A percentile compares a stretch with the other conserved stretches of the same genome.
phyloP scores from a whole-genome alignment of 257 asterid species.

The Solanum okadae region DNA sequence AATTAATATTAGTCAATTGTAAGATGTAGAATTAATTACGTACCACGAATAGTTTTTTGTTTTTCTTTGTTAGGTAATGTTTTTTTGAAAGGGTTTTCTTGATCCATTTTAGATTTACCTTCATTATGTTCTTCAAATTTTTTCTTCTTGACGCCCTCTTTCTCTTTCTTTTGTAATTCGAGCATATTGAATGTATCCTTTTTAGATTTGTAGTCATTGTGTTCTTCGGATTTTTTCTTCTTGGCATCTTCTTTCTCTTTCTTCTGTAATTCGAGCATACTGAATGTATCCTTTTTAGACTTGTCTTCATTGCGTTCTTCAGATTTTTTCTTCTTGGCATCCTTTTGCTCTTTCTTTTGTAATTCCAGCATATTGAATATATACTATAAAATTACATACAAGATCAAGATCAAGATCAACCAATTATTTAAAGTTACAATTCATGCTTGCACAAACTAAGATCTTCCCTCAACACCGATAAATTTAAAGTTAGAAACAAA shows the following conservation, averaged over 20 bases:
- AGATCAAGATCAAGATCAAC: not conserved
- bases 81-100: not conserved
- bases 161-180: not conserved
- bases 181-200: not conserved
- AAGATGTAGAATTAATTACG: not conserved
- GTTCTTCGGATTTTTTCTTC: not conserved
- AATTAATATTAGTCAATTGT: not conserved
- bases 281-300: not conserved
- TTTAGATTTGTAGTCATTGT: not conserved
- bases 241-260: not conserved
- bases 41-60: not conserved
- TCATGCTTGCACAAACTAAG: not conserved
- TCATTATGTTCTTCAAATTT: not conserved
- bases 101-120: not conserved
- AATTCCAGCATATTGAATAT: not conserved
- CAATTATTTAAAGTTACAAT: not conserved
- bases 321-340: not conserved
- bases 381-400: not conserved
- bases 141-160: not conserved
- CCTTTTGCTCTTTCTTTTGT: not conserved
- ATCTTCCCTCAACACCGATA: not conserved
- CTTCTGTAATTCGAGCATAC: not conserved
- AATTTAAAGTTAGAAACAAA: not conserved
- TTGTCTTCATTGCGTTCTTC: not conserved
- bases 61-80: not conserved